phyloP scores from a whole-genome alignment of 192 early-diverging fungal genomes.

The Dissophora ornata region DNA sequence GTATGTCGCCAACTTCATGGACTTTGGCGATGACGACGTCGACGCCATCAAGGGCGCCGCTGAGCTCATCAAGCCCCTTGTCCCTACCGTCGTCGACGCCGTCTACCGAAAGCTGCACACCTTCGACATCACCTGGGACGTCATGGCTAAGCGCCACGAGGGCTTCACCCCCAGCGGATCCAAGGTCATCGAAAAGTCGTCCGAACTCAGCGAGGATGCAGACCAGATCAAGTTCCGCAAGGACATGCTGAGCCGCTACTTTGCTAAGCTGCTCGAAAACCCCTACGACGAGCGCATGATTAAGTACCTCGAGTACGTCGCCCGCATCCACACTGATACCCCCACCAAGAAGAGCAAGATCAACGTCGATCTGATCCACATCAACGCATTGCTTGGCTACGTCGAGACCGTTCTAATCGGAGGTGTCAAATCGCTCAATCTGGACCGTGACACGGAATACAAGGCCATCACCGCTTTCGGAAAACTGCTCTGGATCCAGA shows the following conservation, averaged over 20 bases:
- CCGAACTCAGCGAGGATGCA: slow-evolving; percentile 64
- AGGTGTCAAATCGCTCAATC: slow-evolving; percentile 60
- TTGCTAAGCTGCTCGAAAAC: slow-evolving; percentile 69
- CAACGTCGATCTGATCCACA: slow-evolving; percentile 86
- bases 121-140: slow-evolving; percentile 80
- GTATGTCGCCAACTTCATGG: slow-evolving; percentile 79
- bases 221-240: slow-evolving; percentile 88
- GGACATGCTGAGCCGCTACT: slow-evolving; percentile 76
- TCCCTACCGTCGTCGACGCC: slow-evolving; percentile 80
- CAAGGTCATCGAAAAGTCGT: slow-evolving; percentile 37
- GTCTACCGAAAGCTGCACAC: slow-evolving; percentile 78
- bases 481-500: slow-evolving; percentile 89
- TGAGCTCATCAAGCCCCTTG: slow-evolving; percentile 69
- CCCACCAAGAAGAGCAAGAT: slow-evolving; percentile 79
- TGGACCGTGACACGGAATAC: slow-evolving; percentile 67
- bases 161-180: slow-evolving; percentile 65
- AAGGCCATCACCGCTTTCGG: slow-evolving; percentile 74
- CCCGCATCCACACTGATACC: slow-evolving; percentile 80
- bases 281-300: slow-evolving; percentile 66
- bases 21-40: slow-evolving; percentile 76
- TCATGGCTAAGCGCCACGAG: slow-evolving; percentile 75
- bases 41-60: slow-evolving; percentile 76
- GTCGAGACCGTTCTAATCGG: slow-evolving; percentile 67
- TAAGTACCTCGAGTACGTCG: slow-evolving; percentile 85
- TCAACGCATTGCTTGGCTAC: slow-evolving; percentile 80